phyloP scores from a whole-genome alignment of 2,329 filamentous ascomycete species.

The Tolypocladium amazonense region DNA sequence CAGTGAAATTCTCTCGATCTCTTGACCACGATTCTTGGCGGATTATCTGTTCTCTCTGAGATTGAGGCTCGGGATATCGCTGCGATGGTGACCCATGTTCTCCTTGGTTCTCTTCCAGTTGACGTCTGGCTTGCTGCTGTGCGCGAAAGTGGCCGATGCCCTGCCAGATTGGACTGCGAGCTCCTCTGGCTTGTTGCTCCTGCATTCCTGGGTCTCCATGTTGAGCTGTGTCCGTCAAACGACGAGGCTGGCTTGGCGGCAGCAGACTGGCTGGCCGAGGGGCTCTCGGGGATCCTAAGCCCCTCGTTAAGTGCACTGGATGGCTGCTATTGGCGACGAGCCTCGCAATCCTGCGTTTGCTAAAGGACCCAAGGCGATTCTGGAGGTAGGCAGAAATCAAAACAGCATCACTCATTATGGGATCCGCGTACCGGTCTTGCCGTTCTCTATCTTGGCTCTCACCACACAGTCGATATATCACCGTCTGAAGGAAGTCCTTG shows the following conservation, averaged over 20 bases:
- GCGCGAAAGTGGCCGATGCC: background rate
- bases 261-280: background rate
- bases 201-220: background rate
- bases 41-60: background rate
- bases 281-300: background rate
- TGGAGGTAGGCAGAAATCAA: conserved; percentile 15
- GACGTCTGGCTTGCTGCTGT: background rate
- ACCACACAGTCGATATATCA: conserved; percentile 9
- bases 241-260: background rate
- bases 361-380: conserved; percentile 1
- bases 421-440: conserved; percentile 13
- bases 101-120: background rate
- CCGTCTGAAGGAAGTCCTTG: conserved; percentile 4
- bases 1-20: background rate
- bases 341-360: conserved; percentile 10
- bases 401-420: conserved; percentile 15
- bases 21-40: background rate
- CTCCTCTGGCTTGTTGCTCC: background rate
- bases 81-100: background rate
- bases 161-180: background rate
- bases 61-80: background rate
- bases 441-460: background rate
- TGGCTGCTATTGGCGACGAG: background rate
- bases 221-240: background rate
- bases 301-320: background rate